These are phyloP conservation scores for Mycosarcoma mackinlayi DNA, from an alignment of 1,284 basidiomycete genomes.

Conservation along the genomic window DNA sequence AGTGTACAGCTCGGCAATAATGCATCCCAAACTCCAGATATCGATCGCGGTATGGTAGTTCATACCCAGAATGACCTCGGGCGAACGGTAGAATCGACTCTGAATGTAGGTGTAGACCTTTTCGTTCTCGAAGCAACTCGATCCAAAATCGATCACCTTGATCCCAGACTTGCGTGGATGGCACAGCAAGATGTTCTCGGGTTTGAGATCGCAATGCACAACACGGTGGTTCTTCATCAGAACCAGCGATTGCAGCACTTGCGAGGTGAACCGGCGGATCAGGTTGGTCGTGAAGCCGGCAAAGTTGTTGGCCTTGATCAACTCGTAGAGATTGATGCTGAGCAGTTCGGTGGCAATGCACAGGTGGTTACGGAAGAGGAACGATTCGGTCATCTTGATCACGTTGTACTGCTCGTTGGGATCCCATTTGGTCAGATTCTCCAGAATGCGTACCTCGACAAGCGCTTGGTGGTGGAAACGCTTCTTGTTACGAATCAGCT, in stretches of 20 bases:
- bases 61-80: constrained; percentile 73
- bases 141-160: constrained; percentile 99
- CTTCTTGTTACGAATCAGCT: constrained; percentile 99
- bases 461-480: constrained; percentile 98
- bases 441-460: constrained; percentile 97
- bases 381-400: constrained; percentile 98
- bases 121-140: constrained; percentile 97
- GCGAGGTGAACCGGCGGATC: constrained; percentile 94
- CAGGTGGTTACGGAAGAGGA: constrained; percentile 96
- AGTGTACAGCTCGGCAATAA: constrained; percentile 96
- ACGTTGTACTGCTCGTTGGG: constrained; percentile 95
- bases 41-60: constrained; percentile 77
- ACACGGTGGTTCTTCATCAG: constrained; percentile 96
- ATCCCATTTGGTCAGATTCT: constrained; percentile 97
- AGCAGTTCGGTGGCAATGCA: constrained; percentile 98
- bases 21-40: constrained; percentile 98
- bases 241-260: constrained; percentile 89
- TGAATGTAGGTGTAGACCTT: constrained; percentile 99
- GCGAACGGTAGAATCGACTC: constrained; percentile 95
- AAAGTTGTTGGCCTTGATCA: constrained; percentile 99
- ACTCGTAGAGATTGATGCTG: constrained; percentile 98
- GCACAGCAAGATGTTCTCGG: constrained; percentile 95
- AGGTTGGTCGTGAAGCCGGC: constrained; percentile 93
- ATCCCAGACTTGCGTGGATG: constrained; percentile 96
- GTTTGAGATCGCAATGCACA: constrained; percentile 99